phyloP scores from a whole-genome alignment of 371 early-diverging fungal genomes.

The Paraphysoderma sedebokerense region DNA sequence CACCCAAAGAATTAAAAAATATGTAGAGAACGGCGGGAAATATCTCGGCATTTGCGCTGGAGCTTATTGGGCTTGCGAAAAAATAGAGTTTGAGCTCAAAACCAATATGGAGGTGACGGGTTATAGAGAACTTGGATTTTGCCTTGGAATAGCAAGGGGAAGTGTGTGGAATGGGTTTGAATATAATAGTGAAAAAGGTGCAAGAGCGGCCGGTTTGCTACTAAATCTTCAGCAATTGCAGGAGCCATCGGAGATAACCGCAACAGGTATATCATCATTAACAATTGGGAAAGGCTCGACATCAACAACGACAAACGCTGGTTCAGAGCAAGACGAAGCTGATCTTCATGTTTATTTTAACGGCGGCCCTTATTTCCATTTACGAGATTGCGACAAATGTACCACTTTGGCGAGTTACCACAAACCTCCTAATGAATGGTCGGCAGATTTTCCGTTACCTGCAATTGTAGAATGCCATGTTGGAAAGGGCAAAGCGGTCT shows the following conservation, averaged over 20 bases:
- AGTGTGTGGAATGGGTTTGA: conserved; percentile 57
- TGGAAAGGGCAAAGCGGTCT: conserved; percentile 42
- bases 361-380: conserved; percentile 55
- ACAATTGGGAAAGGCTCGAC: conserved; percentile 3
- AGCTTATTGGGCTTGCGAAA: conserved; percentile 57
- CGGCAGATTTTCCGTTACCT: conserved; percentile 21
- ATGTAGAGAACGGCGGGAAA: conserved; percentile 59
- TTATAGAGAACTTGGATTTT: conserved; percentile 50
- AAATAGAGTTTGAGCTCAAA: conserved; percentile 55
- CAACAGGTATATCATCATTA: conserved; percentile 4
- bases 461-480: conserved; percentile 27
- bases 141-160: conserved; percentile 48
- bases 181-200: conserved; percentile 61
- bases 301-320: not conserved
- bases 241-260: conserved; percentile 7
- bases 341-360: conserved; percentile 41
- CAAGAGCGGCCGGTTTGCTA: conserved; percentile 24
- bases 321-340: conserved; percentile 9
- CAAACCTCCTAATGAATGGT: conserved; percentile 16
- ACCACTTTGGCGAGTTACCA: conserved; percentile 42
- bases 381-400: conserved; percentile 11
- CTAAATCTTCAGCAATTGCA: conserved; percentile 1
- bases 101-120: conserved; percentile 47
- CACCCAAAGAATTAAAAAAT: conserved; percentile 41
- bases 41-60: conserved; percentile 90